phyloP scores from a whole-genome alignment of 305 asterid genomes.

The Fraxinus baroniana region DNA sequence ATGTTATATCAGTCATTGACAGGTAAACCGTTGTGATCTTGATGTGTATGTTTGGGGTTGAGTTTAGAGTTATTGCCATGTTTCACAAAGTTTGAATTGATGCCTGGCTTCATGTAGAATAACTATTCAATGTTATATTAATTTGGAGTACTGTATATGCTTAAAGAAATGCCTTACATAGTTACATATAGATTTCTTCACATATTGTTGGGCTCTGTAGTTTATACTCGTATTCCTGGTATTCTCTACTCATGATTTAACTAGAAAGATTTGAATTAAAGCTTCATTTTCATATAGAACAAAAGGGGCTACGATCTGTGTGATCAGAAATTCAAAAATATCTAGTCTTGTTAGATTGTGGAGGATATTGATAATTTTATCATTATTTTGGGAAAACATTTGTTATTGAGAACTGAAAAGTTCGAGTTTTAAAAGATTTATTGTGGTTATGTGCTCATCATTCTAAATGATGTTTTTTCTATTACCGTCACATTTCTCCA shows the following conservation, averaged over 20 bases:
- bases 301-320: not conserved
- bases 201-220: not conserved
- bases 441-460: too few relatives aligned
- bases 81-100: not conserved
- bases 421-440: too few relatives aligned
- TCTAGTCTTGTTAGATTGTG: not conserved
- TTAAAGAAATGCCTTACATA: not conserved
- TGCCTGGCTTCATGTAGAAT: too few relatives aligned
- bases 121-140: not conserved
- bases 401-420: not conserved
- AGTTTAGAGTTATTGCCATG: not conserved
- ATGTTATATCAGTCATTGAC: constrained; percentile 82
- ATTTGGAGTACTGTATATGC: not conserved
- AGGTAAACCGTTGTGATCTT: constrained; percentile 48
- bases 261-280: not conserved
- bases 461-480: too few relatives aligned
- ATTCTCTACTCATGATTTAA: not conserved
- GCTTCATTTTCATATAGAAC: not conserved
- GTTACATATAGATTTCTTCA: not conserved
- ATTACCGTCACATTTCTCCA: too few relatives aligned
- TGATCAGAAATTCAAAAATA: not conserved
- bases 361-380: not conserved
- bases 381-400: not conserved
- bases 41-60: not conserved
- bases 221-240: not conserved